Evolutionary conservation across 2,329 filamentous ascomycete genomes (phyloP), one percentile per base, ranked within the genome.

Genomic region (Aspergillus aculeatus): DNA sequence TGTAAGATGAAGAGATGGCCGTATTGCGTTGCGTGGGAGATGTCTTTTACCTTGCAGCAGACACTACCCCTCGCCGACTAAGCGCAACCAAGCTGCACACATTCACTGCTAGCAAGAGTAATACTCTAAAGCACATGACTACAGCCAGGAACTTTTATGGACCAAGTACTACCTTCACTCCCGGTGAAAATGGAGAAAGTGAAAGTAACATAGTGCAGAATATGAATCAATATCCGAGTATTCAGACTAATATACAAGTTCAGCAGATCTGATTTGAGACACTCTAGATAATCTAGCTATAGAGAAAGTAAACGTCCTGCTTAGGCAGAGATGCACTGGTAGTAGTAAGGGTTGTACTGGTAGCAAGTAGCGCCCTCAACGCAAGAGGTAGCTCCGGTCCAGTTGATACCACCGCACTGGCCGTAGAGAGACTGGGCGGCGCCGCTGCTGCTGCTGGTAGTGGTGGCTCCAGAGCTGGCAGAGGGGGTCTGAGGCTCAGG

Each of bases 391-490:
- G 76, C 51, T 19, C 80, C 81, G 1, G 67, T 75, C 65, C 69
- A 81, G 54, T 72, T 73, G 11, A 68, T 68, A 19, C 80, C 81
- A 66, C 80, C 81, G 64, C 80, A 82, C 69, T 81, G 80, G 3
- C 71, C 74, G 60, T 73, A 81, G 44, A 54, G 2, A 6, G 58
- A 51, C 44, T 59, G 56, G 6, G 57, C 24, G 12, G 49, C 56
- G 2, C 53, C 21, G 23, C 35, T 11, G 21, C 54, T 38, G 38
- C 32, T 24, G 21, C 52, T 47, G 3, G 55, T 56, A 21, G 58
- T 29, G 23, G 51, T 52, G 12, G 54, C 26, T 16, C 31, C 50
- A 16, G 60, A 23, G 26, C 53, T 50, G 44, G 41, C 21, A 26
- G 53, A 32, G 3, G 53, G 23, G n/a, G 35, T 26, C 32, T 31